Evolutionary conservation across 352 stramenopile species (phyloP).

Genomic region (Thraustochytrium sp.): DNA sequence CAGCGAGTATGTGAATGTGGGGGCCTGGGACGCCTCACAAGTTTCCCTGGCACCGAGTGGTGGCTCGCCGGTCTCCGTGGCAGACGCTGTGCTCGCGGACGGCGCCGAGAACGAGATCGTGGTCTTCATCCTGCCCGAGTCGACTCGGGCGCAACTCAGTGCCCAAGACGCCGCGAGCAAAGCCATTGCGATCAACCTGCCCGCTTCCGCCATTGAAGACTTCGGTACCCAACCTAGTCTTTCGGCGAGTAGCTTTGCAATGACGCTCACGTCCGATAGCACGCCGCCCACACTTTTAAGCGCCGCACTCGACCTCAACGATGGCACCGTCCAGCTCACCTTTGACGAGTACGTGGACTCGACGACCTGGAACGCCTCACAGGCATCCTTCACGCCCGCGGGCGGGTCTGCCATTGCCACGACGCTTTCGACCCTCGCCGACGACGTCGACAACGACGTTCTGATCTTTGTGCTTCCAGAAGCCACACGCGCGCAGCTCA

Average conservation of each 20-base stretch:
- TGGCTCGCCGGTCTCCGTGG: neutral
- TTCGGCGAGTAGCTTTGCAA: too few species aligned
- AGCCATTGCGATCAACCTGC: neutral
- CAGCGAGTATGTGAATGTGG: neutral
- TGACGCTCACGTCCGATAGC: too few species aligned
- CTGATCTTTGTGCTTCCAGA: too few species aligned
- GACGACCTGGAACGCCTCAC: neutral
- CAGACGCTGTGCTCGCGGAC: neutral
- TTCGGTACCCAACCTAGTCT: too few species aligned
- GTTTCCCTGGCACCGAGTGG: neutral
- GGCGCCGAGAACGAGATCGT: neutral
- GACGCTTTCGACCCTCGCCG: too few species aligned
- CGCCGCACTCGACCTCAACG: neutral
- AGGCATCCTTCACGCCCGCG: too few species aligned
- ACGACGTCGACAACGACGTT: too few species aligned
- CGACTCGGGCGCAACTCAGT: neutral
- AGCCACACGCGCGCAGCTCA: too few species aligned
- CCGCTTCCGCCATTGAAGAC: neutral
- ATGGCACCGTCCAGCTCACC: neutral
- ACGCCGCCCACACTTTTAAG: too few species aligned
- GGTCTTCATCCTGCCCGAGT: neutral
- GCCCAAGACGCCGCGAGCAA: neutral
- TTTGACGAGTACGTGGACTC: neutral
- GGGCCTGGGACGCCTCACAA: neutral
- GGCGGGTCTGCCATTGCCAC: too few species aligned